Base-by-base conservation (phyloP, 1,139 yeast genomes). In the Tardiomyces depauwii region DNA sequence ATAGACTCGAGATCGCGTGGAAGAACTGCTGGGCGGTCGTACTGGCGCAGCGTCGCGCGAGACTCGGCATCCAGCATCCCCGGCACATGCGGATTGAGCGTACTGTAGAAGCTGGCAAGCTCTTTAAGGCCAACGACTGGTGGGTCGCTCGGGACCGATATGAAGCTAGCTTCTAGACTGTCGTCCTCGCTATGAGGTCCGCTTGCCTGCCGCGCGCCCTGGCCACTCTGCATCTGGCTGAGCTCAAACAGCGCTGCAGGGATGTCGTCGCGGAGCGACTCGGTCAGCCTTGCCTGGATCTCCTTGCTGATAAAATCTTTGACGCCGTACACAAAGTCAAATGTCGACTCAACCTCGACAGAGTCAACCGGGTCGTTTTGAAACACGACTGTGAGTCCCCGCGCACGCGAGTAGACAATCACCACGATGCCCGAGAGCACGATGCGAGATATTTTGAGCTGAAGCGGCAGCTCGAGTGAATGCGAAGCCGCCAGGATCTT, bases 331-430 rank as follows among this genome's bases (percentile, higher is more conserved):
- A 84, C 81, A 48, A 77, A 76, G 62, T 84, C 93, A 65, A 87
- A 86, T 13, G 95, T 82, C 9, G 94, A 83, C 49, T 81, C 78
- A 10, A 87, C 95, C 53, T 80, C 80, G 51, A 87, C 85, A 27
- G 82, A 77, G 54, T 85, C 94, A 49, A 87, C 70, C 0, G 95
- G 95, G 63, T 87, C 96, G 63, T 87, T 87, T 54, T 91, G 74
- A 65, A 87, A 87, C 32, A 87, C 96, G 41, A 87, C 67, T 0
- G 95, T 87, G 45, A 87, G 72, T 0, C 96, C 95, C 59, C 85
- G 85, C 4, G 85, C 74, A 56, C 82, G 82, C 33, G 85, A 78
- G 60, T 84, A 87, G 2, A 87, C 95, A 52, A 86, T 77, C 48
- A 87, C 83, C 18, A 89, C 88, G 50, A 87, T 86, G 2, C 95